Base-by-base conservation (phyloP, 108 stramenopile genomes). In the Cyclotella atomus region DNA sequence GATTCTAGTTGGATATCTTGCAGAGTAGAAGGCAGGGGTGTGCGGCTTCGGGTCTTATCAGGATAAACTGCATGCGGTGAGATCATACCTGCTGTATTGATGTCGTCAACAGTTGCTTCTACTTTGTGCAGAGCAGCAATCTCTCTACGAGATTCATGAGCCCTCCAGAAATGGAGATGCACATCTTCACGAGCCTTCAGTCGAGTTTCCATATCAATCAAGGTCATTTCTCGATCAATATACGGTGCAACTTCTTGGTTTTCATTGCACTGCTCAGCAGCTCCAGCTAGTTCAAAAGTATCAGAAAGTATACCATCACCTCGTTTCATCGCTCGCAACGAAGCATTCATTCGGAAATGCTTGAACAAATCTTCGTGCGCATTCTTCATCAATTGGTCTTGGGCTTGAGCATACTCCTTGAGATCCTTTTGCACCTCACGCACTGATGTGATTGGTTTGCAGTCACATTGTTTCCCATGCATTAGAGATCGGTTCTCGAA, bases 221-320 rank as follows among this genome's bases (percentile, higher is more conserved):
- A 53, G 32, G 47, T 19, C 47, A 49, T 15, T 49, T 19, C 35
- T 56, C 34, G 55, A 12, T 17, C 20, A 15, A 0, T 56, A 20
- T 24, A 38, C 0, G 36, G 25, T 15, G 3, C 5, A 49, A 35
- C n/a, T 17, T 15, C 12, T 28, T n/a, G n/a, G n/a, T n/a, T n/a
- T n/a, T n/a, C n/a, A 10, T 34, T 45, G 5, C 10, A 3, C 21
- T 68, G 15, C 19, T 7, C 27, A n/a, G 66, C 29, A 32, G 27
- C 20, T 0, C 19, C 1, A 35, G 15, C 28, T 20, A 56, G 25
- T 21, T 21, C 16, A 25, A 28, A 35, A 0, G 17, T 8, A 0
- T 63, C 20, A 32, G 67, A 68, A 23, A 68, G 34, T 6, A 68
- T 54, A 7, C 50, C 71, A 73, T 73, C 71, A n/a, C 71, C 71